Base-by-base conservation (phyloP, 176 grass and related monocot species). In the Oryza coarctata region DNA sequence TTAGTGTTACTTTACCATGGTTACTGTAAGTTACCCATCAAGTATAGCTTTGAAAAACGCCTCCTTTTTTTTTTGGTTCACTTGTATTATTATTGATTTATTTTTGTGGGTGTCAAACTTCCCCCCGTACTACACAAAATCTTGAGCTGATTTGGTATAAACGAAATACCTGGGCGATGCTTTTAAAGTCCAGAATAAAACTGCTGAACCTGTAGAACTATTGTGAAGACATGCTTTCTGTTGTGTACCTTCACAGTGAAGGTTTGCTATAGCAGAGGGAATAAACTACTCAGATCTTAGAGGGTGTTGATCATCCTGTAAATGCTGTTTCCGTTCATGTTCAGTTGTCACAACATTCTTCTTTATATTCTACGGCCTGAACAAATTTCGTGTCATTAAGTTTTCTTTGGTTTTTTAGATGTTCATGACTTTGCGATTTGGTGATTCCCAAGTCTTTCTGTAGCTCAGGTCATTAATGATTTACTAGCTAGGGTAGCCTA, bases 1-100 rank as follows among this genome's bases (percentile, higher is more conserved):
- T 71, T 85, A 81, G 77, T 47, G 64, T 81, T 70, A 81, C 65
- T 71, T 89, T 85, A 85, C 78, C 57, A 45, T 85, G 72, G 27
- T 86, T 79, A 69, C 80, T 90, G 79, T 79, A 86, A 83, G 84
- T 79, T 86, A 78, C 84, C 80, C 84, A 74, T 79, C 68, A 79
- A 86, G 84, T 86, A 90, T 82, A 90, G 84, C 78, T 86, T 90
- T 79, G 38, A 63, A 55, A 45, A 20, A 76, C n/a, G 38, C 36
- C 20, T 82, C 28, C 43, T 32, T 0, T 22, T 45, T 55, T 86
- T 76, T 90, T 63, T 4, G 20, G 74, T 74, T 74, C 74, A 86
- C 79, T 52, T 90, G 80, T 79, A 83, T 83, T 52, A 89, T 86
- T 79, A 83, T 86, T 83, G 80, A 83, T 90, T 90, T 83, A 90